Percentiles rank a stretch among this genome's conserved stretches.
phyloP scores from a whole-genome alignment of 1,284 basidiomycete species.

The Rugiboletus extremiorientalis region DNA sequence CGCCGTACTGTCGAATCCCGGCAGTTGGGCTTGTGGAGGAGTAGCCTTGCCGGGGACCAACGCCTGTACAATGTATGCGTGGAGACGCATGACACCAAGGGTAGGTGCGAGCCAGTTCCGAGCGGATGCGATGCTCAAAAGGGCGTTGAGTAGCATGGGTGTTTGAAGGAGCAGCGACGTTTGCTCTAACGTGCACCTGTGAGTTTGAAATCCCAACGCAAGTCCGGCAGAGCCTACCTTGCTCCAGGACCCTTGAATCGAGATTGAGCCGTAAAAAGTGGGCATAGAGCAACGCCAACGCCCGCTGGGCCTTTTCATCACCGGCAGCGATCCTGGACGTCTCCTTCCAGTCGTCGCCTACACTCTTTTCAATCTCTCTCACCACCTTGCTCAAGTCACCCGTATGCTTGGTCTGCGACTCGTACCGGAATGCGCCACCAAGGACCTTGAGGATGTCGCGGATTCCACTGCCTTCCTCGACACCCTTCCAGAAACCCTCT shows the following conservation, averaged over 20 bases:
- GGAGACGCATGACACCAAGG: slow-evolving; percentile 77
- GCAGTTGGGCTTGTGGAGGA: slow-evolving; percentile 65
- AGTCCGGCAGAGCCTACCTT: slow-evolving; percentile 48
- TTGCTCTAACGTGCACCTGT: slow-evolving; percentile 53
- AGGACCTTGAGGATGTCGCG: slow-evolving; percentile 76
- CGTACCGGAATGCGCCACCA: slow-evolving; percentile 74
- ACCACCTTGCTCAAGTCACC: slow-evolving; percentile 61
- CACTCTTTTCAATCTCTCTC: slow-evolving; percentile 48
- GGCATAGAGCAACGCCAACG: slow-evolving; percentile 80
- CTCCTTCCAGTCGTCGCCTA: slow-evolving; percentile 54
- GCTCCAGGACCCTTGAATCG: slow-evolving; percentile 52
- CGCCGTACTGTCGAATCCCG: slow-evolving; percentile 60
- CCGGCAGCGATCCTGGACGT: slow-evolving; percentile 42
- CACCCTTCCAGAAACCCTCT: slow-evolving; percentile 84
- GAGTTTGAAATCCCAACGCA: slow-evolving; percentile 1
- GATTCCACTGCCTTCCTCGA: slow-evolving; percentile 81
- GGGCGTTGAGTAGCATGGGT: slow-evolving; percentile 76
- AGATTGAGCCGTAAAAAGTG: slow-evolving; percentile 81
- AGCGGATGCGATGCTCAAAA: slow-evolving; percentile 82
- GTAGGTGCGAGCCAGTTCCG: slow-evolving; percentile 93
- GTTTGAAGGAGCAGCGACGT: slow-evolving; percentile 64
- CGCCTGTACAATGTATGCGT: slow-evolving; percentile 86
- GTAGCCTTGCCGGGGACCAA: slow-evolving; percentile 57
- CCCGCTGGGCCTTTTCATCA: slow-evolving; percentile 42
- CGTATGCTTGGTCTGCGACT: slow-evolving; percentile 37